Percentiles rank a stretch among this genome's conserved stretches.
Conservation (phyloP, 345 rosid species). For the Eucalyptus camaldulensis region DNA sequence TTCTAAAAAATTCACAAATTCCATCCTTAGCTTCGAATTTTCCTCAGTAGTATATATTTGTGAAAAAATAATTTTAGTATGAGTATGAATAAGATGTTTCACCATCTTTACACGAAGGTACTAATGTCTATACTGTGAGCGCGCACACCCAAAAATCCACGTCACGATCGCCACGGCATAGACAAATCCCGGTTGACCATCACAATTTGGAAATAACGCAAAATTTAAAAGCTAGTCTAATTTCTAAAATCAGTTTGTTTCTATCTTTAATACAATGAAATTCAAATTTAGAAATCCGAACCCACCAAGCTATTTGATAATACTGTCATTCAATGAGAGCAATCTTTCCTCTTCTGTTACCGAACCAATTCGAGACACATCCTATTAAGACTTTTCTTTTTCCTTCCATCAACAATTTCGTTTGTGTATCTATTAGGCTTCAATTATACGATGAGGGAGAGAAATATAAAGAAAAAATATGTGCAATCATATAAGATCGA, state of each 20-base stretch:
- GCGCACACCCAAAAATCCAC: not conserved
- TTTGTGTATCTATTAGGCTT: not conserved
- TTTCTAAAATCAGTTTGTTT: not conserved
- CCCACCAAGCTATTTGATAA: not conserved
- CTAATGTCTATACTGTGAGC: not conserved
- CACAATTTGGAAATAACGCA: not conserved
- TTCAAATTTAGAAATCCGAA: not conserved
- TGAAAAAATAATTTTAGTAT: not conserved
- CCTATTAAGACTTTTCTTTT: not conserved
- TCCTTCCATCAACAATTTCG: not conserved
- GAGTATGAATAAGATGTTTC: not conserved
- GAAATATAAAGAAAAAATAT: not conserved
- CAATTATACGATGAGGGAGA: not conserved
- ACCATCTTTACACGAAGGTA: not conserved
- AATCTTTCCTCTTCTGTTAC: not conserved
- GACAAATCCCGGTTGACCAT: not conserved
- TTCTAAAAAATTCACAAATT: not conserved
- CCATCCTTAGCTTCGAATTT: not conserved
- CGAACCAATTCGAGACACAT: not conserved
- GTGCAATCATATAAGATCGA: not conserved
- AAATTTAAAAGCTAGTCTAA: not conserved
- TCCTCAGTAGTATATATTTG: not conserved
- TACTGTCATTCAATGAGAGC: not conserved
- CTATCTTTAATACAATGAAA: not conserved
- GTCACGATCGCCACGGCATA: not conserved